Conservation (phyloP, 2,329 filamentous ascomycete genomes). For the Rhynchosporium graminicola region DNA sequence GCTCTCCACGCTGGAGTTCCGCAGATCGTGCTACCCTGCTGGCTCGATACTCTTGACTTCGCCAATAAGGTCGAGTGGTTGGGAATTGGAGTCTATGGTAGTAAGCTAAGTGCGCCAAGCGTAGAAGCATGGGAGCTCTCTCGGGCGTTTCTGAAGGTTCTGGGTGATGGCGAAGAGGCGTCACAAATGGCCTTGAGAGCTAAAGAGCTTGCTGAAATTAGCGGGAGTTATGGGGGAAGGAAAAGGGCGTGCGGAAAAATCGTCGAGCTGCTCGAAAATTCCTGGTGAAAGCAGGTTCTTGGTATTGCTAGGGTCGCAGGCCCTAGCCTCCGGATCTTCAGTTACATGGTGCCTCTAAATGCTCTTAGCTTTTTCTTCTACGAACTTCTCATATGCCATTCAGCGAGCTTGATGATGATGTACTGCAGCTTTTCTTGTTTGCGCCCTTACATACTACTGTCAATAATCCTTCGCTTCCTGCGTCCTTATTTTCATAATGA, state of each 20-base stretch:
- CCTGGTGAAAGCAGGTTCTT: not conserved
- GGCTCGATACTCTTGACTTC: constrained; percentile 50
- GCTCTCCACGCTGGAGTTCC: constrained; percentile 48
- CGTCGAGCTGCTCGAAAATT: constrained; percentile 26
- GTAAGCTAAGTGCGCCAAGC: constrained; percentile 22
- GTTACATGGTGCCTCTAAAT: constrained; percentile 2
- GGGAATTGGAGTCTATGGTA: constrained; percentile 43
- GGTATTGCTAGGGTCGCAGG: not conserved
- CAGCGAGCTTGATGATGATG: not conserved
- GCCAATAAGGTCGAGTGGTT: constrained; percentile 47
- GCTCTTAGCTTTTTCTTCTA: not conserved
- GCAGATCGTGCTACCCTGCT: constrained; percentile 49
- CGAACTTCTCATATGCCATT: not conserved
- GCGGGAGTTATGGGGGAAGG: constrained; percentile 24
- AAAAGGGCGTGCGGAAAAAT: constrained; percentile 31
- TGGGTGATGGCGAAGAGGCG: constrained; percentile 25
- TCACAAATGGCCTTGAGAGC: constrained; percentile 26
- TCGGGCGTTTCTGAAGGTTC: constrained; percentile 26
- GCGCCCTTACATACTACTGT: not conserved
- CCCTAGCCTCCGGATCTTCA: not conserved
- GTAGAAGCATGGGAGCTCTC: constrained; percentile 27
- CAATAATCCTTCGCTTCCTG: constrained; percentile 7
- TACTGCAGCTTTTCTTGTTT: not conserved
- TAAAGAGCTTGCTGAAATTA: constrained; percentile 24
- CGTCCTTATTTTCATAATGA: not conserved